Evolutionary conservation across 768 basidiomycete species (phyloP), one percentile per base, ranked within the genome.

Genomic region (Sporobolomyces pararoseus): DNA sequence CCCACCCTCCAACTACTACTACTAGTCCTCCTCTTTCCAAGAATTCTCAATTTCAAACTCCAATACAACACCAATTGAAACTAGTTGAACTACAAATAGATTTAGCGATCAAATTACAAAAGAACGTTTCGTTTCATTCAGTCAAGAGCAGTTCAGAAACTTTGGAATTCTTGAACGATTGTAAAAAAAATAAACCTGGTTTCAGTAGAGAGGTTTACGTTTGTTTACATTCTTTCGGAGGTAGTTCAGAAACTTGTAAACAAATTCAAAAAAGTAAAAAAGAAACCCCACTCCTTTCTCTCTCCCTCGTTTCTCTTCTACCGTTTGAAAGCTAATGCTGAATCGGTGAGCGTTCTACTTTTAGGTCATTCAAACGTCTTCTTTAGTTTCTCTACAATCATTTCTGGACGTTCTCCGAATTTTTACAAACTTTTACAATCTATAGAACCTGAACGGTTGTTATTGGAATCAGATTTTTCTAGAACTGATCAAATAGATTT

Each of bases 191-290:
- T 64, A 84, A 85, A 7, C 78, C 81, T 12, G 80, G 78, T 29
- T 93, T 88, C 84, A 79, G n/a, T n/a, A n/a, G 81, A 57, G 78
- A 77, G 25, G 86, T 96, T 77, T 94, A 87, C 75, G 80, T 97
- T 54, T 92, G 95, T 78, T 79, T 99, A 74, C 95, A 99, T 78
- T 90, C 89, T 53, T 97, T 91, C 76, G 90, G 91, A 0, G 80
- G 93, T 73, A 91, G 88, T 69, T 82, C 86, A 10, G 85, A 94
- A 76, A 86, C 84, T 44, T 90, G 89, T 86, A 80, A 79, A 64
- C 83, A 84, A 55, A 83, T 95, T 51, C 87, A 93, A 85, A 91
- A 87, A 80, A 61, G 84, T 77, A 52, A 47, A 53, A n/a, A n/a
- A n/a, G n/a, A n/a, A n/a, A n/a, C n/a, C 14, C 17, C 34, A 7